phyloP scores from a whole-genome alignment of 2,329 filamentous ascomycete species.

The Lasiodiplodia citricola region DNA sequence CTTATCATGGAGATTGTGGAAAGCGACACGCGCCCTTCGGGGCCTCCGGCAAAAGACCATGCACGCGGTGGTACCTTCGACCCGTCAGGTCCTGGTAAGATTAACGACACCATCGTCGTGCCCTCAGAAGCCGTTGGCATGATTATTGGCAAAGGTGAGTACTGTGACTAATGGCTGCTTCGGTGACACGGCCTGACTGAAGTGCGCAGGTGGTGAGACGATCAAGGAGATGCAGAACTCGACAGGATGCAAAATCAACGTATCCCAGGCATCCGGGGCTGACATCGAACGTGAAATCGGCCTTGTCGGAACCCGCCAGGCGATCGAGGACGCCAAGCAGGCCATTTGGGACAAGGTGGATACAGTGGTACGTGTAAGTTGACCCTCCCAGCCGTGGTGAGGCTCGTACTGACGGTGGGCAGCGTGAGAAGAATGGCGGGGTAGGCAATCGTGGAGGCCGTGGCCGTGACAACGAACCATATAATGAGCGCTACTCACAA shows the following conservation, averaged over 20 bases:
- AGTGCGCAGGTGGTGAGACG: slow-evolving; percentile 73
- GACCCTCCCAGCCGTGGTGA: not conserved
- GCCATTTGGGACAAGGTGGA: slow-evolving; percentile 93
- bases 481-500: slow-evolving; percentile 55
- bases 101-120: slow-evolving; percentile 82
- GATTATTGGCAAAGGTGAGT: slow-evolving; percentile 84
- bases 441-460: slow-evolving; percentile 44
- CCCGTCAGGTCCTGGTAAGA: slow-evolving; percentile 60
- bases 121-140: slow-evolving; percentile 92
- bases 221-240: slow-evolving; percentile 91
- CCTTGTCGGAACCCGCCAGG: slow-evolving; percentile 76
- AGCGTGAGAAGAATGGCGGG: slow-evolving; percentile 55
- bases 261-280: slow-evolving; percentile 78
- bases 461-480: slow-evolving; percentile 45
- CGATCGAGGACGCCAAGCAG: slow-evolving; percentile 79
- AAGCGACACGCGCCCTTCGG: slow-evolving; percentile 67
- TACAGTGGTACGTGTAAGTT: slow-evolving; percentile 70
- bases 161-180: not conserved
- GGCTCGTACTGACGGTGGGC: slow-evolving; percentile 32
- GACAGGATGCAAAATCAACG: slow-evolving; percentile 94
- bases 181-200: slow-evolving; percentile 31
- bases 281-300: slow-evolving; percentile 87
- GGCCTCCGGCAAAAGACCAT: slow-evolving; percentile 45
- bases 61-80: slow-evolving; percentile 48
- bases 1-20: slow-evolving; percentile 94